Base-by-base conservation (phyloP, 2,329 filamentous ascomycete genomes). In the Venturia pyrina region DNA sequence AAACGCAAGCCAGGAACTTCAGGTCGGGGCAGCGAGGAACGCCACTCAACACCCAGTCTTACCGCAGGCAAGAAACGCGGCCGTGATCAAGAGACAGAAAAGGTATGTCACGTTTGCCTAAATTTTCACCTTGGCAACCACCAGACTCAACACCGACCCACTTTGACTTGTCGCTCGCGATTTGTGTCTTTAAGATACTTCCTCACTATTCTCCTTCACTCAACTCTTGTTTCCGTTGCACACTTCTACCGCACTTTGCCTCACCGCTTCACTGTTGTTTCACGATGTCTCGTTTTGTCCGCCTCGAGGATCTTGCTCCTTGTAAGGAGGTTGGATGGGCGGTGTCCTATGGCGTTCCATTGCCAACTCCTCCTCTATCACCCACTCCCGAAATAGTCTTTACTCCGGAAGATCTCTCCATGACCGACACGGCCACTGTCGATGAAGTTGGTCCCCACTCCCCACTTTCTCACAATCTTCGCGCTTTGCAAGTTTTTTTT, bases 31-130 rank as follows among this genome's bases (percentile, higher is more conserved):
- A 93, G 90, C 75, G 90, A 93, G 77, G 90, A 93, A 77, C 83
- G 90, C 64, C 86, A 86, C 66, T 85, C 85, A 41, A 81, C 83
- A 60, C 82, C 86, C 40, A 74, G 72, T 57, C 72, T 75, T 64
- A 81, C 85, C 28, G 81, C 90, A 68, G 89, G 89, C 21, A 88
- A 88, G 62, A 86, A 91, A 75, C 82, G 91, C 70, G 85, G 87
- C 68, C 85, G 91, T 68, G 91, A 96, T 72, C 90, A 88, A 75
- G 91, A 96, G 68, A 83, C 95, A 64, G 91, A 96, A 75, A 88
- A 88, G 81, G 90, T 92, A 48, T 46, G 64, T 66, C 24, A 40
- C 32, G 53, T 37, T 37, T 59, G 53, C 46, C 15, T 28, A 37
- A 3, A 19, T 64, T 43, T 40, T n/a, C 28, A 61, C 60, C 37